phyloP scores from a whole-genome alignment of 805 yeast species.

The Zygotorulaspora chibaensis region DNA sequence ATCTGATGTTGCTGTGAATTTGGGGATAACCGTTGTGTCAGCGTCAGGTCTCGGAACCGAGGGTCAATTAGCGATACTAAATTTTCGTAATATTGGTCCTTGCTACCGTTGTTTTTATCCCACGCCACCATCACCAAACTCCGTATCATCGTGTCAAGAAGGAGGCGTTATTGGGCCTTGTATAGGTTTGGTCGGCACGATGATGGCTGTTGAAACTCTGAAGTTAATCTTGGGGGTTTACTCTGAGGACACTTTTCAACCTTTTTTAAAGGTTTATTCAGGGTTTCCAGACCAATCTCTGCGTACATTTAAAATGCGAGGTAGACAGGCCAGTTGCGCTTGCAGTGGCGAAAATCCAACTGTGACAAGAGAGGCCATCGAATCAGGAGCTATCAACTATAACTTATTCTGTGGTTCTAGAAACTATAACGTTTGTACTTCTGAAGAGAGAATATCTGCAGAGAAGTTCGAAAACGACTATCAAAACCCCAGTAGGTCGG shows the following conservation, averaged over 20 bases:
- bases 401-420: conserved; percentile 68
- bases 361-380: conserved; percentile 47
- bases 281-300: conserved; percentile 65
- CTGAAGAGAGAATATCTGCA: conserved; percentile 46
- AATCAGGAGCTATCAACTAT: conserved; percentile 53
- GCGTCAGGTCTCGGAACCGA: conserved; percentile 91
- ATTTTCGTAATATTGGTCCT: conserved; percentile 67
- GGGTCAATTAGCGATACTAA: conserved; percentile 80
- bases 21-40: conserved; percentile 70
- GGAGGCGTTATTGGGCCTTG: conserved; percentile 95
- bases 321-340: conserved; percentile 52
- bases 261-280: conserved; percentile 63
- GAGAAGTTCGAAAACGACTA: conserved; percentile 34
- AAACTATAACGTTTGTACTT: conserved; percentile 42
- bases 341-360: conserved; percentile 57
- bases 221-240: conserved; percentile 64
- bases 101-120: conserved; percentile 95
- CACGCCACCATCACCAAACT: conserved; percentile 77
- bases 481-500: conserved; percentile 13
- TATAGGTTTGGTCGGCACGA: conserved; percentile 84
- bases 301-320: conserved; percentile 76
- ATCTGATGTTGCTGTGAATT: conserved; percentile 73
- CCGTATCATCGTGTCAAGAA: conserved; percentile 82
- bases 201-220: conserved; percentile 85
- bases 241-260: conserved; percentile 49